Conservation (phyloP, 2,329 filamentous ascomycete genomes). For the Microdochium trichocladiopsis region DNA sequence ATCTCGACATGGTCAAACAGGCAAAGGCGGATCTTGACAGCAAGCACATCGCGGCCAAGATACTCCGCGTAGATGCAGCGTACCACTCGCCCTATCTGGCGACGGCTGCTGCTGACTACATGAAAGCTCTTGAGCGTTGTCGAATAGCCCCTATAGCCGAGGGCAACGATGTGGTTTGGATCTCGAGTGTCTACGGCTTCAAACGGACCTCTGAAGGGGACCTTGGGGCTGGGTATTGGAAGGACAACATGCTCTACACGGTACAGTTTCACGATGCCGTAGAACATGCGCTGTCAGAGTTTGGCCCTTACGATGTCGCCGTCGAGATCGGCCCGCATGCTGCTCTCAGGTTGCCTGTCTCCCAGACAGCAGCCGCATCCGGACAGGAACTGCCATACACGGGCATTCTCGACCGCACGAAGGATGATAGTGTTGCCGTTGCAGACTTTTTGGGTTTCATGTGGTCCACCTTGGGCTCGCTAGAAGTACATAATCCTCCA, state of each 20-base stretch:
- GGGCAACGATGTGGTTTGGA: slow-evolving; percentile 9
- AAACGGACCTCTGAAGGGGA: slow-evolving; percentile 2
- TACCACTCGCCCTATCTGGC: slow-evolving; percentile 34
- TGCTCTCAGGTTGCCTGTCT: slow-evolving; percentile 30
- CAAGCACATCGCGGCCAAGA: slow-evolving; percentile 17
- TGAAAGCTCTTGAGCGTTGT: slow-evolving; percentile 1
- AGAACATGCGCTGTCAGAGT: slow-evolving; percentile 10
- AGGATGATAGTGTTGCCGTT: slow-evolving; percentile 20
- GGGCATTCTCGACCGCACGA: slow-evolving; percentile 20
- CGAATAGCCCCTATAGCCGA: neutral
- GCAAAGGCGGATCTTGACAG: slow-evolving; percentile 12
- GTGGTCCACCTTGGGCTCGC: slow-evolving; percentile 2
- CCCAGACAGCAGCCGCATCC: slow-evolving; percentile 20
- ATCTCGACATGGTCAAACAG: slow-evolving; percentile 16
- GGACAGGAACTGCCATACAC: slow-evolving; percentile 18
- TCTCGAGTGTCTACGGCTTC: slow-evolving; percentile 13
- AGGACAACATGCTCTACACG: slow-evolving; percentile 33
- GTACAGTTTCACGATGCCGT: slow-evolving; percentile 37
- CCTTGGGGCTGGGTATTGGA: slow-evolving; percentile 28
- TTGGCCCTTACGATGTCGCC: slow-evolving; percentile 20
- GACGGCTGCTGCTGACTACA: slow-evolving; percentile 21
- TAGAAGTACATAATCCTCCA: slow-evolving; percentile 3
- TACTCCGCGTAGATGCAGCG: slow-evolving; percentile 27
- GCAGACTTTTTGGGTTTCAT: slow-evolving; percentile 24
- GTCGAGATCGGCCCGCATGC: slow-evolving; percentile 39